These are phyloP conservation scores for Petasospora rhodanensis DNA, from an alignment of 1,139 yeast genomes.

Conservation along the genomic window DNA sequence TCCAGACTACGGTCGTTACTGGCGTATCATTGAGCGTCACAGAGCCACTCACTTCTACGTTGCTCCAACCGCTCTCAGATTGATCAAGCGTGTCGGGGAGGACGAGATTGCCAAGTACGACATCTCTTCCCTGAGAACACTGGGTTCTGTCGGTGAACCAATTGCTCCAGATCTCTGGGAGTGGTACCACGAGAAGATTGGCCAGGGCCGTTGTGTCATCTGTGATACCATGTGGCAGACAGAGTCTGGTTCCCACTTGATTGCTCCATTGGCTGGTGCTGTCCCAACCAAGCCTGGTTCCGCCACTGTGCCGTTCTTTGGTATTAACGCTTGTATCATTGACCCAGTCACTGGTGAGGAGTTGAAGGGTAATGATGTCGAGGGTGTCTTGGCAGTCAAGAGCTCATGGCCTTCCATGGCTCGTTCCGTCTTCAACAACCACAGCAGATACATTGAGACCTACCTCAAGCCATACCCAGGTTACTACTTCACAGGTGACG, in stretches of 20 bases:
- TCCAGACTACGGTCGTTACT: slow-evolving; percentile 94
- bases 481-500: slow-evolving; percentile 96
- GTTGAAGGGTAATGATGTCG: slow-evolving; percentile 83
- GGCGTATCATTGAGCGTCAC: slow-evolving; percentile 93
- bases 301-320: slow-evolving; percentile 94
- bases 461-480: slow-evolving; percentile 96
- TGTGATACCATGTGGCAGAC: slow-evolving; percentile 99
- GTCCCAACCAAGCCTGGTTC: slow-evolving; percentile 97
- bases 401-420: slow-evolving; percentile 98
- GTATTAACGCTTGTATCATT: slow-evolving; percentile 83
- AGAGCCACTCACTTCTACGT: slow-evolving; percentile 95
- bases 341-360: slow-evolving; percentile 91
- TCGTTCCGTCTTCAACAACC: slow-evolving; percentile 91
- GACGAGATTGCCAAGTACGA: slow-evolving; percentile 79
- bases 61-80: slow-evolving; percentile 96
- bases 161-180: slow-evolving; percentile 98
- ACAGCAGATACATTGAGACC: slow-evolving; percentile 85
- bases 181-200: slow-evolving; percentile 93
- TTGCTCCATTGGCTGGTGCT: slow-evolving; percentile 93
- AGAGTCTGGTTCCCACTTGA: slow-evolving; percentile 93
- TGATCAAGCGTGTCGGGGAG: slow-evolving; percentile 93
- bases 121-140: slow-evolving; percentile 82
- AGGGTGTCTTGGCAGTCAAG: slow-evolving; percentile 90
- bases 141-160: slow-evolving; percentile 99
- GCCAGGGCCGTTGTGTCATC: slow-evolving; percentile 79